Evolutionary conservation across 2,329 filamentous ascomycete genomes (phyloP).

Genomic region (Fusarium avenaceum): DNA sequence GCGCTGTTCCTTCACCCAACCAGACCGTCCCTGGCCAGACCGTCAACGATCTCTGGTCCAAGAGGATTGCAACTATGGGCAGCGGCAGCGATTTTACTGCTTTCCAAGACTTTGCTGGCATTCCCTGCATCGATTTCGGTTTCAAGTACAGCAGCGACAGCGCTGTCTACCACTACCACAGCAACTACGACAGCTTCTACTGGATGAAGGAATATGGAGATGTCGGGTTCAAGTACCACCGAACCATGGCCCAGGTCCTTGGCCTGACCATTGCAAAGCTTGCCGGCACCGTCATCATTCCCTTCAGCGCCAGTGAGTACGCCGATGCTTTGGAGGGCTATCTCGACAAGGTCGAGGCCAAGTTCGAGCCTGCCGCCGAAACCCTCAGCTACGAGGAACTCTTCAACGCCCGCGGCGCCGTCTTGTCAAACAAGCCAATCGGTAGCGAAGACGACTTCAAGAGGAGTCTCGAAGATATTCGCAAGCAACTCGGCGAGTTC

Average conservation of each 20-base stretch:
- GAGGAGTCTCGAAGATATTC: slow-evolving; percentile 56
- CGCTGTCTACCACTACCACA: slow-evolving; percentile 85
- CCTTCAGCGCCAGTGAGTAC: slow-evolving; percentile 75
- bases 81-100: slow-evolving; percentile 81
- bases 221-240: slow-evolving; percentile 74
- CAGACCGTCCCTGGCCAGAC: slow-evolving; percentile 80
- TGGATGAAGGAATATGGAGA: slow-evolving; percentile 92
- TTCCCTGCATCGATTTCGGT: slow-evolving; percentile 74
- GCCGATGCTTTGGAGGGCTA: slow-evolving; percentile 68
- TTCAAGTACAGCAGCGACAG: slow-evolving; percentile 63
- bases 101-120: slow-evolving; percentile 79
- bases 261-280: slow-evolving; percentile 73
- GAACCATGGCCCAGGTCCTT: slow-evolving; percentile 75
- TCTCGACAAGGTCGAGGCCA: slow-evolving; percentile 64
- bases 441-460: slow-evolving; percentile 59
- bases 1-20: slow-evolving; percentile 77
- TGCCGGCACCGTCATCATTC: slow-evolving; percentile 71
- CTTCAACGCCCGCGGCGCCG: slow-evolving; percentile 50
- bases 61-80: slow-evolving; percentile 74
- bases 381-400: slow-evolving; percentile 49
- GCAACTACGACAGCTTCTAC: slow-evolving; percentile 90
- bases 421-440: slow-evolving; percentile 40
- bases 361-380: slow-evolving; percentile 56
- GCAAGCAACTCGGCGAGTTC: slow-evolving; percentile 55
- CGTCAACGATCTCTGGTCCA: slow-evolving; percentile 76